phyloP scores from a whole-genome alignment of 129 eudicot genomes.

The Glebionis coronaria region DNA sequence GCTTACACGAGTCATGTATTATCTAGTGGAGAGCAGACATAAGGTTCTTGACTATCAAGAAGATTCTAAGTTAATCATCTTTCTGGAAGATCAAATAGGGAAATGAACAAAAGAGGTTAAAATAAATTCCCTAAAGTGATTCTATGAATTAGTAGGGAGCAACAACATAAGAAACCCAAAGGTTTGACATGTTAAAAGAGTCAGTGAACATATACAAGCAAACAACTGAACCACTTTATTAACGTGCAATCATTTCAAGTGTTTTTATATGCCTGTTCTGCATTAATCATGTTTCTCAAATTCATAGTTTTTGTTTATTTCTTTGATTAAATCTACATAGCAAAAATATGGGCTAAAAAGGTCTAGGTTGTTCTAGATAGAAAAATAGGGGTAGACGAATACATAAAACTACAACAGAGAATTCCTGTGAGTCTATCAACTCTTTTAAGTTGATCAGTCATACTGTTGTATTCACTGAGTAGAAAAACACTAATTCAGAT shows the following conservation, averaged over 20 bases:
- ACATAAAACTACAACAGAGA: background rate
- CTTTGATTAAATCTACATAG: background rate
- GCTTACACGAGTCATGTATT: too few species aligned
- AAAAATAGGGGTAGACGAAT: background rate
- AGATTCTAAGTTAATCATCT: too few species aligned
- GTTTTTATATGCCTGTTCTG: background rate
- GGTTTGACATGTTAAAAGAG: background rate
- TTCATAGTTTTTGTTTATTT: background rate
- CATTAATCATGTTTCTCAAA: slow-evolving; percentile 3
- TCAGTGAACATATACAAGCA: background rate
- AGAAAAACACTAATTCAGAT: background rate
- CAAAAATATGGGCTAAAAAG: slow-evolving; percentile 14
- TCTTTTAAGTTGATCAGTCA: slow-evolving; percentile 6
- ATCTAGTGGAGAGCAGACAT: too few species aligned
- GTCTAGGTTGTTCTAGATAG: slow-evolving; percentile 7
- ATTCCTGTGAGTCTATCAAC: background rate
- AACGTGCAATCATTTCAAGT: slow-evolving; percentile 5
- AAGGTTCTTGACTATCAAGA: too few species aligned
- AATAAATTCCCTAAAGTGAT: too few species aligned
- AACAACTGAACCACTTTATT: slow-evolving; percentile 1
- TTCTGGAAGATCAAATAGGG: too few species aligned
- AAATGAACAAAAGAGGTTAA: too few species aligned
- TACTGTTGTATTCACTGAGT: too few species aligned
- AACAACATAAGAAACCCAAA: too few species aligned
- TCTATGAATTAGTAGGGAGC: too few species aligned